phyloP scores from a whole-genome alignment of 2,329 filamentous ascomycete genomes.

The Apiospora pterosperma region DNA sequence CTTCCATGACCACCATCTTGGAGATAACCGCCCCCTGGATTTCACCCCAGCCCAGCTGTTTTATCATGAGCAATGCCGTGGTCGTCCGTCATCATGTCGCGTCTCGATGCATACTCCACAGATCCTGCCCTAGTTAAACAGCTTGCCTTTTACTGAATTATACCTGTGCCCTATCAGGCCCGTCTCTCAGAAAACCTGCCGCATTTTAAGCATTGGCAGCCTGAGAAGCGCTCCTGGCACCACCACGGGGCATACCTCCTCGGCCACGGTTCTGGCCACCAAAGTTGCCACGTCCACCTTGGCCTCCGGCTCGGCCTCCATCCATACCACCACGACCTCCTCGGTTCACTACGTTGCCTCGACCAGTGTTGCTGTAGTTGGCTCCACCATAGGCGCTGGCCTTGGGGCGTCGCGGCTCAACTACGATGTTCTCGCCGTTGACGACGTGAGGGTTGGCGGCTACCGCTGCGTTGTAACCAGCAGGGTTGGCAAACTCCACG shows the following conservation, averaged over 20 bases:
- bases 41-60: background rate
- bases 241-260: constrained; percentile 61
- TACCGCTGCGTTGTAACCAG: constrained; percentile 80
- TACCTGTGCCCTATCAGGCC: background rate
- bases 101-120: background rate
- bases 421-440: constrained; percentile 75
- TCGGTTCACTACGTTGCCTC: constrained; percentile 58
- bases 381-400: constrained; percentile 66
- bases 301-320: constrained; percentile 55
- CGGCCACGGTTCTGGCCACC: constrained; percentile 64
- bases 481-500: constrained; percentile 80
- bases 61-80: background rate
- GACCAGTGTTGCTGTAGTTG: constrained; percentile 59
- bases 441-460: constrained; percentile 83
- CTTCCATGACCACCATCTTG: background rate
- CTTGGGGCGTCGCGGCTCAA: constrained; percentile 86
- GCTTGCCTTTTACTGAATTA: background rate
- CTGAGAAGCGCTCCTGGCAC: constrained; percentile 56
- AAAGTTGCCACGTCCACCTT: constrained; percentile 66
- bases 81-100: background rate
- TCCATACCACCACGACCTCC: constrained; percentile 64
- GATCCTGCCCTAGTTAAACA: background rate
- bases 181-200: background rate
- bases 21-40: background rate
- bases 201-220: constrained; percentile 45